Evolutionary conservation across 2,329 filamentous ascomycete species (phyloP), one percentile per base, ranked within the genome.

Genomic region (Colletotrichum melonis): DNA sequence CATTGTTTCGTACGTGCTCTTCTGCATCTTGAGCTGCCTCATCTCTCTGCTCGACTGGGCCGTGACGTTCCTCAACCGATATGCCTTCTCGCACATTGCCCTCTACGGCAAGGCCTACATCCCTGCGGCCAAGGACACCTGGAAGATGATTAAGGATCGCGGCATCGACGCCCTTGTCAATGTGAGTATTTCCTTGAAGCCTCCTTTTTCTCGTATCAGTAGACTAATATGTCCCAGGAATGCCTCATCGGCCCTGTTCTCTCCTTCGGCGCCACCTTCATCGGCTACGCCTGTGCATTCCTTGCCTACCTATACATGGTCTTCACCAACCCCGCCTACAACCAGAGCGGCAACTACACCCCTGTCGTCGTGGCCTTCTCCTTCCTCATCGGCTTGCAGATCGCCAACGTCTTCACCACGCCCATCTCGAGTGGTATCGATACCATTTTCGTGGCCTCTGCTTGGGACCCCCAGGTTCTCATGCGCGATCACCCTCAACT

Each of bases 81-180:
- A 97, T 77, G 95, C 95, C 1, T 98, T 97, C 83, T 95, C 92
- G 35, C 95, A 98, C 80, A 97, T 98, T 79, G 95, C 96, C 0
- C 87, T 98, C 0, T 98, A 98, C 80, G 96, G 96, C 22, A 97
- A 97, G 82, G 85, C 93, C 1, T 98, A 98, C 80, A 89, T 98
- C 67, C 88, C 91, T 1, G 94, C 95, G 0, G 95, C 95, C 46
- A 98, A 97, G 84, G 94, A 94, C 77, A 97, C 95, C 0, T 97
- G 95, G 94, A 91, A 79, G 72, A 94, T 97, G 93, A 95, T 98
- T 86, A 96, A 95, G 81, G 91, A 97, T 79, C 94, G 96, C 38
- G 96, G 96, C 32, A 92, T 98, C 73, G 95, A 98, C 78, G 95
- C 94, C 0, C 89, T 98, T 1, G 89, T 97, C 78, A 97, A 97